These are phyloP conservation scores for Taiwanofungus camphoratus DNA, from an alignment of 1,284 basidiomycete genomes.

Conservation along the genomic window DNA sequence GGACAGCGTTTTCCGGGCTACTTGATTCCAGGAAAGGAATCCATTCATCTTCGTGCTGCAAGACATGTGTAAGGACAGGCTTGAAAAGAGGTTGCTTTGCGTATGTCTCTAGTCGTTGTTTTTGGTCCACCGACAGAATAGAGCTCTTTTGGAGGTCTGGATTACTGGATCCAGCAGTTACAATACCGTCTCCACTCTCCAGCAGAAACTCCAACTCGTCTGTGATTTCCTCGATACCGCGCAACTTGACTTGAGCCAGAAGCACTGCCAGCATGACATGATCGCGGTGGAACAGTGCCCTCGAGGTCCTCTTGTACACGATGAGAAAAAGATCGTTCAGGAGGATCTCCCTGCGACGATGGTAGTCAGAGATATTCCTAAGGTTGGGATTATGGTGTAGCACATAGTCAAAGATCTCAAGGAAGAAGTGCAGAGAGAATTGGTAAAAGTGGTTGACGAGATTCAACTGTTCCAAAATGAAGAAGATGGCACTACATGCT, in stretches of 20 bases:
- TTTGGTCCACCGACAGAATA: slow-evolving; percentile 62
- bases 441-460: slow-evolving; percentile 98
- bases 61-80: slow-evolving; percentile 67
- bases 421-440: slow-evolving; percentile 96
- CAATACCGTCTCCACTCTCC: slow-evolving; percentile 76
- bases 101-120: slow-evolving; percentile 59
- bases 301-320: slow-evolving; percentile 86
- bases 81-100: slow-evolving; percentile 73
- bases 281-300: slow-evolving; percentile 88
- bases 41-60: slow-evolving; percentile 71
- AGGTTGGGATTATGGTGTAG: slow-evolving; percentile 90
- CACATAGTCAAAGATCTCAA: slow-evolving; percentile 96
- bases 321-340: slow-evolving; percentile 88
- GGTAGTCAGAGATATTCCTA: slow-evolving; percentile 70
- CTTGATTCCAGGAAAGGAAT: slow-evolving; percentile 63
- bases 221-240: slow-evolving; percentile 70
- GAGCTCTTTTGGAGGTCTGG: slow-evolving; percentile 36
- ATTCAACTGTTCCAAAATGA: slow-evolving; percentile 93
- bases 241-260: slow-evolving; percentile 86
- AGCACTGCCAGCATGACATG: slow-evolving; percentile 89
- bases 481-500: slow-evolving; percentile 96
- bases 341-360: slow-evolving; percentile 76
- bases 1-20: slow-evolving; percentile 70
- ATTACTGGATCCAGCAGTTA: slow-evolving; percentile 33
- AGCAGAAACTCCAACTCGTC: slow-evolving; percentile 90